These are phyloP conservation scores for Chamaecyparis obtusa DNA, from an alignment of 75 land plant genomes.

Conservation along the genomic window DNA sequence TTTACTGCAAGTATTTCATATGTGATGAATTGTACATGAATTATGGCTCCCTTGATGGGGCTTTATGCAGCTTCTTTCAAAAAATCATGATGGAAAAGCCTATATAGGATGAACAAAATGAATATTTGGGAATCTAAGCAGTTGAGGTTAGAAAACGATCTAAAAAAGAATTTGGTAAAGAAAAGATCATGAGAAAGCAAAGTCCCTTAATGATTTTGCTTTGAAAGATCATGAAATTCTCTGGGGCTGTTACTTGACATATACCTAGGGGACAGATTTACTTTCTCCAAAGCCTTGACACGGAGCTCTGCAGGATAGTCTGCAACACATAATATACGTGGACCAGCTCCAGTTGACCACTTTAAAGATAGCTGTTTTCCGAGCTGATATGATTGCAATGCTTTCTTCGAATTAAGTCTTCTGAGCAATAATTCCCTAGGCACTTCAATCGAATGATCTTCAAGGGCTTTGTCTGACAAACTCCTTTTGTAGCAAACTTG, in stretches of 20 bases:
- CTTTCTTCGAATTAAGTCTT: conserved; percentile 47
- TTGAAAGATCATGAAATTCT: conserved; percentile 5
- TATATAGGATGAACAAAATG: not conserved
- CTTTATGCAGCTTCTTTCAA: not conserved
- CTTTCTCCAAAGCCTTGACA: conserved; percentile 43
- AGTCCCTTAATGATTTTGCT: not conserved
- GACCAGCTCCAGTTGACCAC: conserved; percentile 66
- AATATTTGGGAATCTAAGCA: not conserved
- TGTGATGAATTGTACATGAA: not conserved
- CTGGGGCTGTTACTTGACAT: conserved; percentile 7
- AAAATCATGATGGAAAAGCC: not conserved
- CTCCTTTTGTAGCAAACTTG: conserved; percentile 37
- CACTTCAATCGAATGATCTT: conserved; percentile 41
- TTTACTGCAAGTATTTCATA: not conserved
- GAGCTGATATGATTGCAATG: conserved; percentile 41
- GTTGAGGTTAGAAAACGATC: not conserved
- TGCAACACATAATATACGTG: conserved; percentile 48
- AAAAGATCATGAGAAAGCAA: not conserved
- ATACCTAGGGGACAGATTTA: conserved; percentile 41
- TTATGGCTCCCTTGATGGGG: not conserved
- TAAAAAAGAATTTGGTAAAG: not conserved
- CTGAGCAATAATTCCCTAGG: conserved; percentile 32
- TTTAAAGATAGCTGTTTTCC: conserved; percentile 44
- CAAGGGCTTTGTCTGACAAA: conserved; percentile 51
- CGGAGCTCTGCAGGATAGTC: conserved; percentile 53